A percentile compares a stretch with the other conserved stretches of the same genome.
Evolutionary conservation across 2,329 filamentous ascomycete genomes (phyloP).

Genomic region (Salinomyces thailandicus): DNA sequence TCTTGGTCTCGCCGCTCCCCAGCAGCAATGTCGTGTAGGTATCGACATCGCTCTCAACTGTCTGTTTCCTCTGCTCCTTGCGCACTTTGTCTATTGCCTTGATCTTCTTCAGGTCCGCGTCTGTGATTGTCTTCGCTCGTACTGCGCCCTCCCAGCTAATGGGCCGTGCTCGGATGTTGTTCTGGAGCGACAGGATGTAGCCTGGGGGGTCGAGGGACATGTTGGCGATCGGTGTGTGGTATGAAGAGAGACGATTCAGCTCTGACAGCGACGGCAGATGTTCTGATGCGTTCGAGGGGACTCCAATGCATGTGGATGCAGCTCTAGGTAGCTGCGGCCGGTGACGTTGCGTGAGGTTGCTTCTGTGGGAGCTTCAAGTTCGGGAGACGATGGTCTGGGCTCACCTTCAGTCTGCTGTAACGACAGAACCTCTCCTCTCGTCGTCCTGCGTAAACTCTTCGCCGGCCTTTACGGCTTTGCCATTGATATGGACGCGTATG

Average conservation of each 20-base stretch:
- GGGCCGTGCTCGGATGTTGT: constrained; percentile 89
- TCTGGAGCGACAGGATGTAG: constrained; percentile 80
- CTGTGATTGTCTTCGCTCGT: constrained; percentile 83
- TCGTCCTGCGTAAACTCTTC: too few species aligned
- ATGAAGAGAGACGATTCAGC: too few species aligned
- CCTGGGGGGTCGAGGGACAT: constrained; percentile 92
- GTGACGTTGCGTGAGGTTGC: constrained; percentile 3
- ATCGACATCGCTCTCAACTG: constrained; percentile 66
- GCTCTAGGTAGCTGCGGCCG: neutral
- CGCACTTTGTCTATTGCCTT: constrained; percentile 93
- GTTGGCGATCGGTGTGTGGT: neutral
- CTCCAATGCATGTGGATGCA: neutral
- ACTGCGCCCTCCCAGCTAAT: constrained; percentile 98
- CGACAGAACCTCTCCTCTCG: too few species aligned
- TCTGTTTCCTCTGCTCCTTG: constrained; percentile 77
- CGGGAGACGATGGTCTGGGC: too few species aligned
- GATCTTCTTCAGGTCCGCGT: constrained; percentile 89
- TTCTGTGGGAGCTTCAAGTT: neutral
- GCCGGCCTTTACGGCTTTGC: too few species aligned
- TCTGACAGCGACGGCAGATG: too few species aligned
- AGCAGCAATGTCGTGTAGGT: constrained; percentile 74
- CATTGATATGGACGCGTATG: too few species aligned
- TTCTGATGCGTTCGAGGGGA: too few species aligned
- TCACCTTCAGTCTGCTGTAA: too few species aligned
- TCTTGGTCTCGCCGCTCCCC: constrained; percentile 54